phyloP scores from a whole-genome alignment of 192 early-diverging fungal species.

The Oehlia diaphana region DNA sequence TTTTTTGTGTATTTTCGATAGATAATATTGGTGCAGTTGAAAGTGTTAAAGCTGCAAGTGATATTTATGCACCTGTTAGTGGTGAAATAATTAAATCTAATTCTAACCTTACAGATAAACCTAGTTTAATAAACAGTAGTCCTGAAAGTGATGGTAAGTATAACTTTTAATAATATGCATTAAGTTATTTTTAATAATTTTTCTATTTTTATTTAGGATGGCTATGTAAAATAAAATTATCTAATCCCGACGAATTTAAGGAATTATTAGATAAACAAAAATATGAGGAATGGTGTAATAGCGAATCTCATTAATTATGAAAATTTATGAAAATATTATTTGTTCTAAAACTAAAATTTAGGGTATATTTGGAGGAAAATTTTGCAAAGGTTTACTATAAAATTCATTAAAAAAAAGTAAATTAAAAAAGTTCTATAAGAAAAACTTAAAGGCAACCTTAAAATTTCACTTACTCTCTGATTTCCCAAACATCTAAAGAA shows the following conservation, averaged over 20 bases:
- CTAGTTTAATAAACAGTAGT: conserved; percentile 75
- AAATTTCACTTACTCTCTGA: background rate
- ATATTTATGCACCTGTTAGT: conserved; percentile 84
- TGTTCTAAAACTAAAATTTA: background rate
- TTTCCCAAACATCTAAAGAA: conserved; percentile 18
- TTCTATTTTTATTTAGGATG: conserved; percentile 60
- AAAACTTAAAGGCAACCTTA: too few relatives aligned
- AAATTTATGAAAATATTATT: background rate
- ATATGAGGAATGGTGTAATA: conserved; percentile 63
- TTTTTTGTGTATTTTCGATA: conserved; percentile 27
- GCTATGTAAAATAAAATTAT: conserved; percentile 90
- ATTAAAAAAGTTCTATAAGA: too few relatives aligned
- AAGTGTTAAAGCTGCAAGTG: conserved; percentile 92
- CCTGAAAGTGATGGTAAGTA: conserved; percentile 65
- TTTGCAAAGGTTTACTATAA: too few relatives aligned
- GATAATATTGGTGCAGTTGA: conserved; percentile 83
- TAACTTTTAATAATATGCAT: background rate
- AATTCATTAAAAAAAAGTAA: too few relatives aligned
- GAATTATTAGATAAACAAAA: conserved; percentile 67
- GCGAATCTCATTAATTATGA: conserved; percentile 6
- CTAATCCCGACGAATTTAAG: conserved; percentile 64
- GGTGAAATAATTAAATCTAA: conserved; percentile 86
- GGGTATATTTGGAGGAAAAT: background rate
- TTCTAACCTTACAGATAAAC: conserved; percentile 58
- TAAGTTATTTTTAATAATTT: conserved; percentile 14